These are phyloP conservation scores for Tetracentron sinense DNA, from an alignment of 164 flowering plant genomes.

Conservation along the genomic window DNA sequence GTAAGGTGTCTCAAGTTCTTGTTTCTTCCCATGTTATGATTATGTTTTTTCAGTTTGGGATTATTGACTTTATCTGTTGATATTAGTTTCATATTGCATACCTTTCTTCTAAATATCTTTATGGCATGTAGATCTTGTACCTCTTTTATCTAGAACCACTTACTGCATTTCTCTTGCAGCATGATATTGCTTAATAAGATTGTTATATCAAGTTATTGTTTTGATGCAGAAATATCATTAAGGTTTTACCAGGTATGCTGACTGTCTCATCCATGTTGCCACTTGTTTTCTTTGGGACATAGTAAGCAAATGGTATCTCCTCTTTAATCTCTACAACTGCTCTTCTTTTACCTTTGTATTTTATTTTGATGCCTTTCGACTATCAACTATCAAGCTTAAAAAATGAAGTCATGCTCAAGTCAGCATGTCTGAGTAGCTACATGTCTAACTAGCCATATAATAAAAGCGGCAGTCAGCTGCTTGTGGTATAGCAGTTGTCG, in stretches of 20 bases:
- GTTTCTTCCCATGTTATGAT: too few relatives aligned
- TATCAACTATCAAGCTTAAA: not conserved
- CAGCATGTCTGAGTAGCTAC: not conserved
- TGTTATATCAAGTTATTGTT: constrained; percentile 61
- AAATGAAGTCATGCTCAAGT: not conserved
- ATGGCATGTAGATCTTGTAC: constrained; percentile 26
- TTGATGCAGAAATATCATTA: constrained; percentile 74
- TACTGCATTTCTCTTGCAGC: constrained; percentile 83
- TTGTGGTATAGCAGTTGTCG: too few relatives aligned
- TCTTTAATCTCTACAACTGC: not conserved
- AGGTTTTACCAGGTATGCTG: constrained; percentile 74
- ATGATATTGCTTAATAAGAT: constrained; percentile 80
- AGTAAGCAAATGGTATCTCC: not conserved
- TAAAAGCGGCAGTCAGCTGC: too few relatives aligned
- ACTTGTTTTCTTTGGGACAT: not conserved
- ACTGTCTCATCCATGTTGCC: not conserved
- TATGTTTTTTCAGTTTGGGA: too few relatives aligned
- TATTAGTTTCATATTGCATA: too few relatives aligned
- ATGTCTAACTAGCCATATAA: too few relatives aligned
- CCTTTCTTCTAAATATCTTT: too few relatives aligned
- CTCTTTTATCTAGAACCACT: constrained; percentile 68
- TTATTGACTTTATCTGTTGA: too few relatives aligned
- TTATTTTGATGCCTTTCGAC: not conserved
- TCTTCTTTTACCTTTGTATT: not conserved
- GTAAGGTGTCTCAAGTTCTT: too few relatives aligned